Evolutionary conservation across 768 basidiomycete species (phyloP).

Genomic region (Panaeolus cyanescens): DNA sequence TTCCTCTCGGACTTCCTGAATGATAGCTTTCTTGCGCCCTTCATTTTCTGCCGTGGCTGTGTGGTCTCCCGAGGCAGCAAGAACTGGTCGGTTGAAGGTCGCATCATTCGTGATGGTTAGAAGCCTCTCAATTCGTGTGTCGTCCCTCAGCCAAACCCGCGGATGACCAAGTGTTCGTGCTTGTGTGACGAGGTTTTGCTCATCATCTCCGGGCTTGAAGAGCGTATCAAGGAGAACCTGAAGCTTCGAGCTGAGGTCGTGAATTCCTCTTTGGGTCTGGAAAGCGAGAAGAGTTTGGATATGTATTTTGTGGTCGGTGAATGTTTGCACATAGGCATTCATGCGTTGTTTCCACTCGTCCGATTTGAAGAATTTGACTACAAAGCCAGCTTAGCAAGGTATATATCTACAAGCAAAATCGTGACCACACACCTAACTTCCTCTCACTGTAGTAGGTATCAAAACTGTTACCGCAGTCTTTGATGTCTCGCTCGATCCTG

Average conservation of each 20-base stretch:
- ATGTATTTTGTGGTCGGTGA: slow-evolving; percentile 12
- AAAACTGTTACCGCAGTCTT: slow-evolving; percentile 20
- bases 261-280: slow-evolving; percentile 12
- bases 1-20: slow-evolving; percentile 10
- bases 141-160: slow-evolving; percentile 13
- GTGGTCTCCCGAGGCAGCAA: neutral
- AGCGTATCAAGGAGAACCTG: slow-evolving; percentile 14
- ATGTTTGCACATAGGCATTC: slow-evolving; percentile 13
- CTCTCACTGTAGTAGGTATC: slow-evolving; percentile 23
- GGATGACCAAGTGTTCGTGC: slow-evolving; percentile 9
- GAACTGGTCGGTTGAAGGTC: neutral
- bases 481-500: slow-evolving; percentile 15
- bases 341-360: slow-evolving; percentile 22
- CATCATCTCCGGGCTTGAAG: slow-evolving; percentile 15
- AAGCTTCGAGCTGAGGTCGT: slow-evolving; percentile 16
- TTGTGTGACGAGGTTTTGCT: slow-evolving; percentile 13
- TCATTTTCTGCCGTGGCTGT: neutral
- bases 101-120: slow-evolving; percentile 13
- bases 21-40: neutral
- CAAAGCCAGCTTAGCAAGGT: neutral
- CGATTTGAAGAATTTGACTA: slow-evolving; percentile 22
- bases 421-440: slow-evolving; percentile 15
- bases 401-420: neutral
- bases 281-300: slow-evolving; percentile 16
- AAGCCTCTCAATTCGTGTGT: slow-evolving; percentile 10